Evolutionary conservation across 495 filamentous ascomycete genomes (phyloP).

Genomic region (Hyaloscypha variabilis): DNA sequence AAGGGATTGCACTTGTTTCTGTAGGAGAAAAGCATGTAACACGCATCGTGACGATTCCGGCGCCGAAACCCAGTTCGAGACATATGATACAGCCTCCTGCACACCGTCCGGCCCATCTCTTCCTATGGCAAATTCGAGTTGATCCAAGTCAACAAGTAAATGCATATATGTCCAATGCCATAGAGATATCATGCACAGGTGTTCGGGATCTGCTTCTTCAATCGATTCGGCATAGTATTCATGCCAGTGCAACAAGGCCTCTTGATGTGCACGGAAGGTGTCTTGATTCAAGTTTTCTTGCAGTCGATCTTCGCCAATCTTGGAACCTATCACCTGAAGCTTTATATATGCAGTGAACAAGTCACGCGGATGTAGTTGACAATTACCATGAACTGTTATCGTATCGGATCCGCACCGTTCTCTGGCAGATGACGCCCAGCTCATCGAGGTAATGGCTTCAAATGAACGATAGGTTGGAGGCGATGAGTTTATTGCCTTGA

Average conservation of each 20-base stretch:
- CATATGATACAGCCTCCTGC: constrained; percentile 12
- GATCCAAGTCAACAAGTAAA: neutral
- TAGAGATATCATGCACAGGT: neutral
- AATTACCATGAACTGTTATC: neutral
- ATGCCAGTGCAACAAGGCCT: neutral
- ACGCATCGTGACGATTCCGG: constrained; percentile 20
- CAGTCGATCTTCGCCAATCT: neutral
- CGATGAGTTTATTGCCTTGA: neutral
- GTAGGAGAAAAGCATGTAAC: constrained; percentile 21
- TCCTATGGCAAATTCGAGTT: neutral
- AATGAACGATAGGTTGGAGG: constrained; percentile 21
- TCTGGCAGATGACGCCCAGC: constrained; percentile 8
- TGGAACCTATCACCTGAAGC: neutral
- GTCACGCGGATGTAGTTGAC: neutral
- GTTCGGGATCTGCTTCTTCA: neutral
- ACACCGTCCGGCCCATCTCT: constrained; percentile 19
- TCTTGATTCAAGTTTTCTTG: neutral
- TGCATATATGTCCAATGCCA: neutral
- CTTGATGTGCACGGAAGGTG: neutral
- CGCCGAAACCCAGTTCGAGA: constrained; percentile 20
- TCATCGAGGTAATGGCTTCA: constrained; percentile 20
- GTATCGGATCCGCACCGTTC: neutral
- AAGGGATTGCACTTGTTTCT: constrained; percentile 14
- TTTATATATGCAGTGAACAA: neutral
- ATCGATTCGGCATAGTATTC: neutral